Evolutionary conservation across 352 stramenopile genomes (phyloP).

Genomic region (Phytophthora macrochlamydospora): DNA sequence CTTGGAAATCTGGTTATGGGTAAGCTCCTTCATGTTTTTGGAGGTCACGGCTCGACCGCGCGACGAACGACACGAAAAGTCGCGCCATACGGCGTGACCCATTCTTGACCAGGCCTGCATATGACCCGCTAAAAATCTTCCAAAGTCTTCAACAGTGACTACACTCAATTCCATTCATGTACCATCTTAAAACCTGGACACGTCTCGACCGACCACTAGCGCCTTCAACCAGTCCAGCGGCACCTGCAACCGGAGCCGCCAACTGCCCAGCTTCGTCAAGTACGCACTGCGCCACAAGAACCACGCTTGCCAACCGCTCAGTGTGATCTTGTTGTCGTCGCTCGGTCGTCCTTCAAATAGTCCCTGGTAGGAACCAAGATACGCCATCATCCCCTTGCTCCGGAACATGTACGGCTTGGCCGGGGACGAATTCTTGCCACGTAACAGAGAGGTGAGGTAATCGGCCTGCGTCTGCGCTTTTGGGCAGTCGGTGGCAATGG

Average conservation of each 20-base stretch:
- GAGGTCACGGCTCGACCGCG: neutral
- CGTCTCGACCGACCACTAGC: conserved; percentile 96
- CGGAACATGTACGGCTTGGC: conserved; percentile 72
- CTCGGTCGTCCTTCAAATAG: conserved; percentile 82
- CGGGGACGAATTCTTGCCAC: conserved; percentile 53
- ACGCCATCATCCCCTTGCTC: conserved; percentile 94
- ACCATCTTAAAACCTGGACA: conserved; percentile 87
- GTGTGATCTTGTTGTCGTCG: conserved; percentile 51
- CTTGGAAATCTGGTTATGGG: no score
- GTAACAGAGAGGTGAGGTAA: conserved; percentile 65
- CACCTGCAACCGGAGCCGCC: conserved; percentile 94
- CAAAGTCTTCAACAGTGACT: no score
- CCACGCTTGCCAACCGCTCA: conserved; percentile 91
- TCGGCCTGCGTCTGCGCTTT: conserved; percentile 86
- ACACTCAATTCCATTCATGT: no score
- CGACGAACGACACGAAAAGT: neutral
- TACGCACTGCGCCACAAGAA: conserved; percentile 96
- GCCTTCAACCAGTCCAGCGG: conserved; percentile 98
- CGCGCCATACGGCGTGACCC: neutral
- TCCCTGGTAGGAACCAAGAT: conserved; percentile 92
- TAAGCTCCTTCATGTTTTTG: neutral
- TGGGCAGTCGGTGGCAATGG: conserved; percentile 92
- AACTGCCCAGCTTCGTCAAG: conserved; percentile 94
- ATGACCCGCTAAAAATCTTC: neutral
- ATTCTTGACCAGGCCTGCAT: neutral